Evolutionary conservation across 2,329 filamentous ascomycete genomes (phyloP).

Genomic region (Penicillium capsulatum): DNA sequence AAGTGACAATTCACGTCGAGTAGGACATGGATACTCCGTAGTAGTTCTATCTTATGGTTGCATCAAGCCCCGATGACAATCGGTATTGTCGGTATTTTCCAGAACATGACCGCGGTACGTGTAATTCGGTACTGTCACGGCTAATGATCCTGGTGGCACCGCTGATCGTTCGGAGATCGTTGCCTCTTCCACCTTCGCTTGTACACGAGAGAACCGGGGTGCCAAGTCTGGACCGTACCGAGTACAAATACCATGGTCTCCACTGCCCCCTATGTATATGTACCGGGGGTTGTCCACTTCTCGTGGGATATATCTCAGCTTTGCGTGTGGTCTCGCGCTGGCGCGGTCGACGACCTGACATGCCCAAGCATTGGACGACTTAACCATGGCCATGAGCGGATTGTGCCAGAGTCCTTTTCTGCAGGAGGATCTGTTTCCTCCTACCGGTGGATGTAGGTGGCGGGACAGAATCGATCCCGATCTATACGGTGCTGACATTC

Average conservation of each 20-base stretch:
- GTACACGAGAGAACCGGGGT: no score
- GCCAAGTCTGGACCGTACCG: no score
- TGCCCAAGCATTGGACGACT: slow-evolving; percentile 8
- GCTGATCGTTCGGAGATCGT: slow-evolving; percentile 5
- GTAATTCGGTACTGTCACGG: slow-evolving; percentile 7
- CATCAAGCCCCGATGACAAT: no score
- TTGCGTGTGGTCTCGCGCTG: slow-evolving; percentile 23
- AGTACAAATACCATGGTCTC: no score
- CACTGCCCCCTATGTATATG: neutral
- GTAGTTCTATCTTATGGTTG: no score
- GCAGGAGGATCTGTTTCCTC: slow-evolving; percentile 58
- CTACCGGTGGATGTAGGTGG: slow-evolving; percentile 61
- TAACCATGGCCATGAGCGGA: slow-evolving; percentile 38
- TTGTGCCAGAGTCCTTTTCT: slow-evolving; percentile 67
- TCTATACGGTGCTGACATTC: no score
- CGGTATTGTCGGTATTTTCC: slow-evolving; percentile 1
- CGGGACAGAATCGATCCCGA: neutral
- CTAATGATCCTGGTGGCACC: slow-evolving; percentile 11
- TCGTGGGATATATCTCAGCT: no score
- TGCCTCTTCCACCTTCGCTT: no score
- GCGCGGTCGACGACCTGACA: slow-evolving; percentile 17
- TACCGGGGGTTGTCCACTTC: neutral
- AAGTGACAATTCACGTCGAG: no score
- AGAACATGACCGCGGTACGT: no score
- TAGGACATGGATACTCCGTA: no score